Evolutionary conservation across 1,284 basidiomycete genomes (phyloP), one percentile per base, ranked within the genome.

Genomic region (Xerocomus minutiporus): DNA sequence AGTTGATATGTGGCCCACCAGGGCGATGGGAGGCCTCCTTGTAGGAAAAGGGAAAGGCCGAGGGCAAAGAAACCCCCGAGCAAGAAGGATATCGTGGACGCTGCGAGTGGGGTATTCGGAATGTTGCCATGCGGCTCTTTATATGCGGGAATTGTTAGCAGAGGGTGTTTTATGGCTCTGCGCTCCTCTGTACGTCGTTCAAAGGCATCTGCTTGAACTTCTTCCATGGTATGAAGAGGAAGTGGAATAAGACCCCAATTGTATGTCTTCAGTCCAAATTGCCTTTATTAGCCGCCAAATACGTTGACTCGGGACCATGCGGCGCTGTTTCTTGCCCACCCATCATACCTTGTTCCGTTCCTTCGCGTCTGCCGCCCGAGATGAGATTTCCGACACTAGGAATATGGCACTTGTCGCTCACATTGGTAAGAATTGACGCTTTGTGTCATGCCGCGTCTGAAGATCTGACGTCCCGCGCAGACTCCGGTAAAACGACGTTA

Each of bases 401-500:
- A 92, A 92, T 61, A 84, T 92, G 66, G 90, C 90, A 23, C 76
- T 92, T 12, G 86, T 91, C 38, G 89, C 89, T 35, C 89, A 92
- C 64, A 91, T 92, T 50, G 89, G 89, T 88, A 48, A 23, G 78
- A 61, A 7, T 43, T 3, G 9, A 31, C 15, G 5, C 38, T 20
- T 44, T 46, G 25, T 6, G 17, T 52, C 15, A 20, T 11, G 38
- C n/a, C 20, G 2, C 31, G 5, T 32, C 31, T 6, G 31, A 32
- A 32, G 15, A n/a, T 49, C 55, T 70, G 34, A 68, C 35, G 4
- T 41, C 55, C 61, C 40, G 48, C 57, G 17, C 50, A 91, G 91
- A 95, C 71, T 93, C 92, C 5, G 91, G 91, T 45, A 95, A 95
- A 71, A 95, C 91, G 0, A 94, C 91, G 3, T 71, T 95, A 35